Evolutionary conservation across 495 filamentous ascomycete species (phyloP), one percentile per base, ranked within the genome.

Genomic region (Lasiosphaeria hispida): DNA sequence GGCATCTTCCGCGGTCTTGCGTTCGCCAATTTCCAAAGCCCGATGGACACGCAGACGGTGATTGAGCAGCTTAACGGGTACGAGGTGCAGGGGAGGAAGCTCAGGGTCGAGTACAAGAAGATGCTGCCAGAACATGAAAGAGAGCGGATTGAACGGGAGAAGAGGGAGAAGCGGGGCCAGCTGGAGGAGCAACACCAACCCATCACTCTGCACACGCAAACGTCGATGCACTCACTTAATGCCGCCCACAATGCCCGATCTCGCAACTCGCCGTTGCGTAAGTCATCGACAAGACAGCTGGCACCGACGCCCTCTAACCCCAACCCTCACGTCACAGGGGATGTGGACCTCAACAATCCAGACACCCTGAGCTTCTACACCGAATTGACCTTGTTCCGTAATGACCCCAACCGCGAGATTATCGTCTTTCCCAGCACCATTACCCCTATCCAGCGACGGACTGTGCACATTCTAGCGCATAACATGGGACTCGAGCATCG

Each of bases 51-150:
- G 0, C 88, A 87, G 10, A 80, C 84, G 30, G 94, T 97, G 36
- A 98, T 98, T 64, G 86, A 94, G 18, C 75, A 86, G 45, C 83
- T 98, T 72, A 97, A 98, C 67, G 91, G 96, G 60, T 89, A 96
- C 71, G 94, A 97, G 67, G 82, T 98, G 13, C 90, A 96, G 69
- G 94, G 94, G 15, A 80, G 94, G 42, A 97, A 97, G 72, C 76
- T 98, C 65, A 81, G 94, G 38, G 94, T 98, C 10, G 94, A 98
- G 69, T 98, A 97, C 74, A 98, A 98, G 80, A 98, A 97, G 78
- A 98, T 98, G 94, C 82, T 98, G 17, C 94, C 94, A 10, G 78
- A 92, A 47, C 88, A 92, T 53, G 94, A 98, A 70, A 85, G 94
- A 49, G 94, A 98, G 69, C 85, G 95, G 17, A 98, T 98, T 59